Base-by-base conservation (phyloP, 2,329 filamentous ascomycete genomes). In the Penicillium sp. region DNA sequence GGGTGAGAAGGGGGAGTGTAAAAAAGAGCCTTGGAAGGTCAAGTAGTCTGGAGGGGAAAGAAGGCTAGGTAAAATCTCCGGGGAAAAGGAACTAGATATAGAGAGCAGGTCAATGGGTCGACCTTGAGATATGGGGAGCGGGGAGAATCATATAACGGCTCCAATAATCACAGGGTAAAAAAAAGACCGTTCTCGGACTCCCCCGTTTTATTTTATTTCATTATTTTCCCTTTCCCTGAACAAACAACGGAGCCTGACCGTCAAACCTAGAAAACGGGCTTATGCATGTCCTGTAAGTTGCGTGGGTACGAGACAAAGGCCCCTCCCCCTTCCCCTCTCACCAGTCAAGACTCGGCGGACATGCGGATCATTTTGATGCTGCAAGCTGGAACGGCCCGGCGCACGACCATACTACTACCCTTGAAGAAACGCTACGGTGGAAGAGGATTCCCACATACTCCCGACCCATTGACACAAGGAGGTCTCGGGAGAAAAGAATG, bases 381-480 rank as follows among this genome's bases (percentile, higher is more conserved):
- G 69, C 67, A 70, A 69, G 67, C 69, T 72, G 71, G 71, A 68
- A 72, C 71, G 71, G 71, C 64, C 71, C 71, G 71, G 67, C 66
- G 70, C 70, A 70, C 67, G 64, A 70, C 65, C 66, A 67, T 57
- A 61, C 61, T 57, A 61, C 61, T 39, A 64, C 62, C 64, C 58
- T 66, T 67, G 60, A 66, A 66, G 66, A 63, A 66, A 67, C 61
- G 62, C 66, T 66, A 66, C 57, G 55, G 55, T 18, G 46, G 56
- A 53, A 56, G 46, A 24, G 20, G 13, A n/a, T 35, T 20, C 33
- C 33, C 33, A 37, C 27, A 28, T 20, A 12, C 28, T 12, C 28
- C 9, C 9, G 28, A 15, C 40, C 24, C 38, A 27, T 24, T 47
- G 45, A 47, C 45, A 42, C n/a, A 35, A 35, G 32, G 18, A 3